Base-by-base conservation (phyloP, 306 rosid species). In the barrel medic (Medicago truncatula) region DNA sequence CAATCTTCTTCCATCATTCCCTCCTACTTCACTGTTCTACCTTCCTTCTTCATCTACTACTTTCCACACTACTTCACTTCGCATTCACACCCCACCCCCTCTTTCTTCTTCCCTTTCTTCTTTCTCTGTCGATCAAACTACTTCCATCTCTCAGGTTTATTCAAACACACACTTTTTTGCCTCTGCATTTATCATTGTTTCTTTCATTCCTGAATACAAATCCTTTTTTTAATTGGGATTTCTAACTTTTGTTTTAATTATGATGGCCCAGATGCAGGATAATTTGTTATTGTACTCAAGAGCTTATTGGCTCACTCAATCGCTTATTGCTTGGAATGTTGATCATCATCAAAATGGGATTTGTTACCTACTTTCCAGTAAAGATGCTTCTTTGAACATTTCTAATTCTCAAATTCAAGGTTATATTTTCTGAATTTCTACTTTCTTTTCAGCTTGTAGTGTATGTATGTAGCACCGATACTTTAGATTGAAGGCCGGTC, bases 271-370 rank as follows among this genome's bases (percentile, higher is more conserved):
- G 91, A 76, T 92, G 85, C 84, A 83, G 56, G 83, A 83, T 71
- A 75, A 79, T 74, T 81, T 90, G 77, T 25, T 83, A 75, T 25
- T 81, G 81, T 85, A 83, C 66, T 90, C 97, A 69, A 87, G 90
- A 87, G 97, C 97, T 52, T 84, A 78, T 78, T 95, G 99, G 96
- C 90, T 92, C 9, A 81, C 73, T 61, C 83, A 87, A 70, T 88
- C 82, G 16, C 78, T 87, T 47, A 88, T 95, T 73, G 97, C 97
- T 31, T 95, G 99, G 99, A 85, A 92, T 34, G 85, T 84, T 36
- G 93, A 90, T 28, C 91, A 90, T 77, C 76, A 78, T 83, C 86
- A 84, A 67, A 74, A 80, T 17, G 88, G 81, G 9, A 70, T 71
- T 44, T 90, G 86, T 71, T 88, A 69, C 84, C 80, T 95, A 16